Conservation (phyloP, 257 asterid species). For the Jacaranda mimosifolia region DNA sequence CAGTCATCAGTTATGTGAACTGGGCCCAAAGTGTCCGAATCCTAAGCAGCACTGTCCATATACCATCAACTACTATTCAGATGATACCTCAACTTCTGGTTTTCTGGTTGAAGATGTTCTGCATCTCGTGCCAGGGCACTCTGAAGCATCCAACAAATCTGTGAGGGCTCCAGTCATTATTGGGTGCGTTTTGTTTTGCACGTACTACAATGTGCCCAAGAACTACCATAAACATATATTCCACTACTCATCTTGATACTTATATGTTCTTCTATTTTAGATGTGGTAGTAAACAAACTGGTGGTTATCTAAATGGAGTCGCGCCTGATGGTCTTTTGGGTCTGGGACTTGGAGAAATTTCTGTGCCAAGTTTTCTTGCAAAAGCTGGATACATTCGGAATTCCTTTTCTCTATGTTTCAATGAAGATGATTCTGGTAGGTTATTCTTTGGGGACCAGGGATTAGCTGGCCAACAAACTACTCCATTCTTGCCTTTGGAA, state of each 20-base stretch:
- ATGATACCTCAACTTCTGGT: constrained; percentile 81
- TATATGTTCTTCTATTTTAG: constrained; percentile 48
- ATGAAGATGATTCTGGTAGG: constrained; percentile 81
- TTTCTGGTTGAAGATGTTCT: constrained; percentile 80
- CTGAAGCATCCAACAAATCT: constrained; percentile 52
- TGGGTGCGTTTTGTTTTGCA: constrained; percentile 59
- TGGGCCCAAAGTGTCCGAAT: constrained; percentile 61
- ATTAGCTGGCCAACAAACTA: constrained; percentile 60
- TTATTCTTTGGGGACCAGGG: constrained; percentile 85
- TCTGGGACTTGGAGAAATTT: constrained; percentile 84
- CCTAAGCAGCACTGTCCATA: constrained; percentile 76
- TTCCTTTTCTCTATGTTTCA: constrained; percentile 80
- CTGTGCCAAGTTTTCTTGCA: constrained; percentile 87
- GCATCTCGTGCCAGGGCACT: constrained; percentile 67
- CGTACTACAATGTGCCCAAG: constrained; percentile 2
- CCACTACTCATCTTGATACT: constrained; percentile 24
- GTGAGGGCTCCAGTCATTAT: constrained; percentile 70
- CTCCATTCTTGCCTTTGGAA: constrained; percentile 67
- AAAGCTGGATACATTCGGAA: constrained; percentile 69
- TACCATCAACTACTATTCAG: constrained; percentile 65
- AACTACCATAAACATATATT: neutral
- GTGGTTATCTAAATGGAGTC: constrained; percentile 77
- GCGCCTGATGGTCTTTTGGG: constrained; percentile 98
- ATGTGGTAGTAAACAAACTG: constrained; percentile 92
- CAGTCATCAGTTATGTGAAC: constrained; percentile 72